Base-by-base conservation (phyloP, 1,139 yeast genomes). In the Zygosaccharomyces sapae region DNA sequence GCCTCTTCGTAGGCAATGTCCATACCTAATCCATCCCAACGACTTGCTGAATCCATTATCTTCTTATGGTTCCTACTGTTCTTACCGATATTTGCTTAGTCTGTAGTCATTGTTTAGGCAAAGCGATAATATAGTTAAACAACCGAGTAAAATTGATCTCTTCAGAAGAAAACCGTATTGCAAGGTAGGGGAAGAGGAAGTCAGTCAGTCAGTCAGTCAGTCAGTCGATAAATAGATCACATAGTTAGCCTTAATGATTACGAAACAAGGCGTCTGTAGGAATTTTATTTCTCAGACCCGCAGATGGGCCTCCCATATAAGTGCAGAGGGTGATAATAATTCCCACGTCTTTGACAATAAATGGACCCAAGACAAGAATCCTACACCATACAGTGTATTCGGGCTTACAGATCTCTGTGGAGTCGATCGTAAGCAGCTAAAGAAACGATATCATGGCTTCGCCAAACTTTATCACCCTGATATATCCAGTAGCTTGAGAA, bases 391-490 rank as follows among this genome's bases (percentile, higher is more conserved):
- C 59, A 90, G 87, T 43, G 74, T 89, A 9, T 79, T 89, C 52
- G 76, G 77, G 13, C 62, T 84, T 22, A 65, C 61, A 13, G 54
- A 66, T 9, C 43, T 35, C 34, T 46, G 38, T 34, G 35, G 44
- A 35, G 20, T 40, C 48, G 27, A 70, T 79, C 63, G 46, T 65
- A 68, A 42, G 56, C 66, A 20, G 13, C 63, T 90, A 48, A 83
- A 83, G 61, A 55, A 66, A 31, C 71, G 71, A 37, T 90, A 86
- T 63, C 75, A 76, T 56, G 73, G 76, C 47, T 75, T 81, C 47
- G 92, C 94, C 12, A 88, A 86, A 65, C 62, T 81, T 5, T 90
- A 92, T 61, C 97, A 92, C 60, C 97, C 98, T 0, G 98, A 92
- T 67, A 69, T 83, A 4, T 65, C 72, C 10, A 60, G 61, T 10